Evolutionary conservation across 2,329 filamentous ascomycete genomes (phyloP), one percentile per base, ranked within the genome.

Genomic region (Botrytis cinerea): DNA sequence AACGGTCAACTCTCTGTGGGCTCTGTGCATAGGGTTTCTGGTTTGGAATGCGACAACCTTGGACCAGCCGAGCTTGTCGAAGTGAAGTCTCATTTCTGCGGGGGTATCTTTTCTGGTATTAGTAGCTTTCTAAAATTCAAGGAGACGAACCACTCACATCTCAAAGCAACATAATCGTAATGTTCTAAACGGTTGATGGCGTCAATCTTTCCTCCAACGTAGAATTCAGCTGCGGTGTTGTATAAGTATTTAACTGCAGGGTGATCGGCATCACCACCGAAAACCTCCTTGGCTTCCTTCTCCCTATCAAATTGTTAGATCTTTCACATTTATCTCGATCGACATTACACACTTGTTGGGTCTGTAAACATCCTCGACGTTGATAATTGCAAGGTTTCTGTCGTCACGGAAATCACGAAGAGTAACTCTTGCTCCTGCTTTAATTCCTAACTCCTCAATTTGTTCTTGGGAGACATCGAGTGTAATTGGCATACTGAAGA

Each of bases 11-110:
- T 99, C 96, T 85, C 96, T 91, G 86, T 99, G 96, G 83, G 96
- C 96, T 81, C 96, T 93, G 87, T 99, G 96, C 96, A 99, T 99
- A 79, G 96, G 96, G 86, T 99, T 99, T 83, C 95, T 88, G 77
- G 96, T 99, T 89, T 99, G 96, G 92, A 99, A 99, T 81, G 96
- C 96, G 77, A 99, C 96, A 79, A 99, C 95, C 84, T 92, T 92
- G 84, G 93, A 91, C 96, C 96, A 99, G 85, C 96, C 96, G 80
- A 99, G 94, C 90, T 99, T 99, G 88, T 98, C 96, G 82, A 99
- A 99, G 88, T 98, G 95, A 77, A 93, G 87, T 80, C 96, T 93
- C 80, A 99, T 89, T 86, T 99, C 96, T 67, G 96, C 92, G 77
- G 96, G 96, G 18, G 96, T 97, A 86, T 95, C 92, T 94, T 69